A percentile compares a stretch with the other conserved stretches of the same genome.
Evolutionary conservation across 257 asterid genomes (phyloP).

Genomic region (Thymus mandschuricus): DNA sequence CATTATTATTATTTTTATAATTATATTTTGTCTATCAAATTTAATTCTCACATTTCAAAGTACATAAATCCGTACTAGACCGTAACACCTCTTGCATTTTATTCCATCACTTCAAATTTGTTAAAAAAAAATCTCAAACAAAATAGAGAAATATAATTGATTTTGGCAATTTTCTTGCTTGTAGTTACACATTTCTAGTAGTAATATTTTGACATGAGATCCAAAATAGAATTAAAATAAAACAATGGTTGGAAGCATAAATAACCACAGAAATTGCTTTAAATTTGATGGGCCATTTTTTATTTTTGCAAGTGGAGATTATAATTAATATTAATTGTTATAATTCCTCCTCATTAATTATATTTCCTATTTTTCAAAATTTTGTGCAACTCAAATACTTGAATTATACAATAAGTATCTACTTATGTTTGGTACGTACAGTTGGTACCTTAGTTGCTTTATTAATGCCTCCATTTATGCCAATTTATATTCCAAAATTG

Average conservation of each 20-base stretch:
- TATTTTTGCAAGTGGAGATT: background rate
- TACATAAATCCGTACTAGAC: slow-evolving; percentile 33
- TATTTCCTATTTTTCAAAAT: background rate
- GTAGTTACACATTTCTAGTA: no score
- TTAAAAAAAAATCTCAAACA: background rate
- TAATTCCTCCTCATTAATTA: background rate
- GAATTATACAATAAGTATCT: background rate
- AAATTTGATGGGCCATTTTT: slow-evolving; percentile 19
- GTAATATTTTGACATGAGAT: no score
- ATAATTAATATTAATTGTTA: background rate
- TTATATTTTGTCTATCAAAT: background rate
- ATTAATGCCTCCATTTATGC: background rate
- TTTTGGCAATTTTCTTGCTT: background rate
- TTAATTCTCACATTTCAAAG: slow-evolving; percentile 13
- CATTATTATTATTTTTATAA: slow-evolving; percentile 1
- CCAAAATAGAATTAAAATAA: no score
- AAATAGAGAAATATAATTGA: background rate
- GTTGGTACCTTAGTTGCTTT: slow-evolving; percentile 1
- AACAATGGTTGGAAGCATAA: background rate
- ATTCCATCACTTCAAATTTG: background rate
- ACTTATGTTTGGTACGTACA: background rate
- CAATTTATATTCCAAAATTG: background rate
- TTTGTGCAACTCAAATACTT: background rate
- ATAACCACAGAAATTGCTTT: background rate
- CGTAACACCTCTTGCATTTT: slow-evolving; percentile 34